Base-by-base conservation (phyloP, 2,329 filamentous ascomycete genomes). In the Fusarium ramigenum region DNA sequence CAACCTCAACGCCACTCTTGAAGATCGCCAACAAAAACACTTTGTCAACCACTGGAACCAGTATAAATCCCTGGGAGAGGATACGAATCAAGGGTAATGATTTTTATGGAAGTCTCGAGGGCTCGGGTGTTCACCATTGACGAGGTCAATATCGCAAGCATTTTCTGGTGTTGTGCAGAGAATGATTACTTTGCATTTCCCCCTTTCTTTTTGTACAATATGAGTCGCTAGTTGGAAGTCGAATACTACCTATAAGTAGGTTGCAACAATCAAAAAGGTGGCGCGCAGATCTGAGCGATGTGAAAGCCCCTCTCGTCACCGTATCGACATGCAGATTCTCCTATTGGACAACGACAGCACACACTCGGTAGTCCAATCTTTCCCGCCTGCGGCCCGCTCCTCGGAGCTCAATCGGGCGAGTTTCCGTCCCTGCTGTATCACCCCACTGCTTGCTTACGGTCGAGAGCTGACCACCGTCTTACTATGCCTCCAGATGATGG, bases 11-110 rank as follows among this genome's bases (percentile, higher is more conserved):
- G 75, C 78, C 21, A 72, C 80, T 21, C 64, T 73, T n/a, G 70
- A 73, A n/a, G 78, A 81, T 42, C 59, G 76, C 62, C 63, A 79
- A 75, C 49, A 78, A 68, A 52, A 78, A 71, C 49, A 74, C 21
- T 82, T 82, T 63, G 77, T 83, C 57, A 83, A 83, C 61, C 80
- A 83, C 58, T 83, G 82, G 82, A 80, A 81, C 60, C 79, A 82
- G 59, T 83, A 80, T 59, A 75, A 75, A 44, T 44, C 70, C 52
- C 59, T 78, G 2, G 75, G 74, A 19, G 57, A 66, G 28, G 66
- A 44, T 44, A 36, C 43, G 16, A 34, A 49, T 32, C 50, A 44
- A 50, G 42, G 56, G 43, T 52, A 49, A 50, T 36, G 36, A 25
- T 46, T 63, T 50, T 68, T 42, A 57, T 44, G 44, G 19, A 42